Percentiles rank a stretch among this genome's conserved stretches.
Conservation (phyloP, 805 yeast genomes). For the Lipomyces yamadae region DNA sequence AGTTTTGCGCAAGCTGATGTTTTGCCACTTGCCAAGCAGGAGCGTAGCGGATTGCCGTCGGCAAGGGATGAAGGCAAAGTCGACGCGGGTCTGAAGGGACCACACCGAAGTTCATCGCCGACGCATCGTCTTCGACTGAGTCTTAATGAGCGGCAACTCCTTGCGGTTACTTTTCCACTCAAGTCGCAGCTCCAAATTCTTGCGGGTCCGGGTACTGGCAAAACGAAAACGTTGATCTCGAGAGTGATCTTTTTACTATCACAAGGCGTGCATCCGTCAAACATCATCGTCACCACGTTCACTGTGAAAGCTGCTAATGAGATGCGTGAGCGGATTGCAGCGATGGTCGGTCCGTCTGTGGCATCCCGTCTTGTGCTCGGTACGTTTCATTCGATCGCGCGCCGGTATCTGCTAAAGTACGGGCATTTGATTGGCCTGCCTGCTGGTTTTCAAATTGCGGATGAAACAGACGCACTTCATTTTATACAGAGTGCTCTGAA, state of each 20-base stretch:
- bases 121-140: slow-evolving; percentile 20
- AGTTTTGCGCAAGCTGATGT: not conserved
- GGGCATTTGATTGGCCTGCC: slow-evolving; percentile 55
- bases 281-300: slow-evolving; percentile 85
- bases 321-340: slow-evolving; percentile 66
- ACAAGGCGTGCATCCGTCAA: slow-evolving; percentile 58
- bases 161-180: slow-evolving; percentile 53
- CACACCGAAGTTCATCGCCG: slow-evolving; percentile 7
- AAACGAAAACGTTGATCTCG: slow-evolving; percentile 54
- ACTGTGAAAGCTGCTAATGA: slow-evolving; percentile 92
- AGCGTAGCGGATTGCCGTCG: not conserved
- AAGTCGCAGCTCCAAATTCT: slow-evolving; percentile 55
- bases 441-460: slow-evolving; percentile 58
- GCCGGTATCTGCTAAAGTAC: slow-evolving; percentile 58
- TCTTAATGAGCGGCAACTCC: slow-evolving; percentile 51
- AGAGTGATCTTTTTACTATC: slow-evolving; percentile 65
- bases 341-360: slow-evolving; percentile 39
- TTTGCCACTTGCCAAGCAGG: not conserved
- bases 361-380: slow-evolving; percentile 65
- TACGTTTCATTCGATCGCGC: slow-evolving; percentile 87
- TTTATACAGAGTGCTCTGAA: slow-evolving; percentile 48
- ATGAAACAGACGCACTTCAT: slow-evolving; percentile 62
- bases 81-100: not conserved
- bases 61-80: not conserved
- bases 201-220: slow-evolving; percentile 71